These are phyloP conservation scores for Botryobasidium botryosum DNA, from an alignment of 768 basidiomycete species.

Conservation along the genomic window DNA sequence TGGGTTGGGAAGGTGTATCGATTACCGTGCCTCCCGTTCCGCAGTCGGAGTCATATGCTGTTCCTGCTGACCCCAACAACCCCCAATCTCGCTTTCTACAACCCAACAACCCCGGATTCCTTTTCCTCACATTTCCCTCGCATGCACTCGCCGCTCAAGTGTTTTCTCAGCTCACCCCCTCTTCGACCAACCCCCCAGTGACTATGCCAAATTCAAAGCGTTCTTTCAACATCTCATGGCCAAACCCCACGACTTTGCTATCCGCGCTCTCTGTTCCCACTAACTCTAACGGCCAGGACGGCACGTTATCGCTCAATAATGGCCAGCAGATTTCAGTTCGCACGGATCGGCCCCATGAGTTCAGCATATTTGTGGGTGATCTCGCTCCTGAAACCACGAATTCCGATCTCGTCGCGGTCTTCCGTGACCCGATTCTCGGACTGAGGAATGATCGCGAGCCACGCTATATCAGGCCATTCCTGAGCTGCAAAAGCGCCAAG, in stretches of 20 bases:
- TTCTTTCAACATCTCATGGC: conserved; percentile 59
- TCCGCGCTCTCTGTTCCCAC: conserved; percentile 22
- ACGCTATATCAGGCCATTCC: conserved; percentile 74
- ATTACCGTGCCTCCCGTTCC: conserved; percentile 1
- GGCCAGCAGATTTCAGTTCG: conserved; percentile 9
- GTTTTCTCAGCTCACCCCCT: conserved; percentile 41
- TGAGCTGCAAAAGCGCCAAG: conserved; percentile 88
- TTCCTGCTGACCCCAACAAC: not conserved
- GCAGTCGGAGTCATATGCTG: too few relatives aligned
- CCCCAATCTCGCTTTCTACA: conserved; percentile 26
- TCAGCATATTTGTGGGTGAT: conserved; percentile 89
- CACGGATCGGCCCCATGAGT: conserved; percentile 34
- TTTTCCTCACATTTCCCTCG: conserved; percentile 72
- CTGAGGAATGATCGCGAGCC: conserved; percentile 71
- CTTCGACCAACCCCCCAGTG: conserved; percentile 16
- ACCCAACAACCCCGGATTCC: conserved; percentile 74
- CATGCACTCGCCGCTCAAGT: conserved; percentile 51
- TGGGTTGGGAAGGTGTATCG: conserved; percentile 60
- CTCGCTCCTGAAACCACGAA: conserved; percentile 86
- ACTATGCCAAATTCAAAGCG: conserved; percentile 74
- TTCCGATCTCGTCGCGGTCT: conserved; percentile 87
- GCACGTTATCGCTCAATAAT: too few relatives aligned
- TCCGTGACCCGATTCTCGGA: conserved; percentile 76
- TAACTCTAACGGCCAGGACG: not conserved
- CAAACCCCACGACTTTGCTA: conserved; percentile 15